Conservation (phyloP, 805 yeast species). For the Hanseniaspora hatyaiensis region DNA sequence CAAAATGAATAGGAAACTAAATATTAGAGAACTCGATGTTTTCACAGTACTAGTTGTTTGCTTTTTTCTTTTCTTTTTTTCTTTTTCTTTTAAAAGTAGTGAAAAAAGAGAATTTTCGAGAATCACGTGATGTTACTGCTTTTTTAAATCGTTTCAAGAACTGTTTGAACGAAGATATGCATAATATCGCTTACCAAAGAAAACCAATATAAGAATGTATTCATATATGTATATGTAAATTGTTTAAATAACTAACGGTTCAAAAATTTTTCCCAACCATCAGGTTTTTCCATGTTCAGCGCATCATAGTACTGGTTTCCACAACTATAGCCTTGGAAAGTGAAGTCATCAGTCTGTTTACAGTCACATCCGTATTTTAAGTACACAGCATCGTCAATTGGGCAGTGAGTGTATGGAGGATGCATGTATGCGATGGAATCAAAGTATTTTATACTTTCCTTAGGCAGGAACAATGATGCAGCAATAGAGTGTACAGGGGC, state of each 20-base stretch:
- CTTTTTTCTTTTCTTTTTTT: too few species aligned
- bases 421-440: slow-evolving; percentile 73
- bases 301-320: slow-evolving; percentile 47
- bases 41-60: too few species aligned
- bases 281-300: slow-evolving; percentile 42
- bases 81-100: too few species aligned
- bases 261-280: slow-evolving; percentile 42
- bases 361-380: slow-evolving; percentile 57
- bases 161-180: too few species aligned
- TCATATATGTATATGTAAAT: too few species aligned
- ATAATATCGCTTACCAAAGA: too few species aligned
- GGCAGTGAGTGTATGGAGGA: slow-evolving; percentile 66
- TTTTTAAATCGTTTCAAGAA: too few species aligned
- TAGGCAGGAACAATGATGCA: slow-evolving; percentile 57
- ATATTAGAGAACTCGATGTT: too few species aligned
- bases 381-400: slow-evolving; percentile 52
- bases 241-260: not conserved
- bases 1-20: too few species aligned
- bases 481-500: slow-evolving; percentile 82
- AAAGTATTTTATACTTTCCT: slow-evolving; percentile 57
- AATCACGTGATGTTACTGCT: too few species aligned
- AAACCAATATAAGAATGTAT: too few species aligned
- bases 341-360: slow-evolving; percentile 57
- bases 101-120: too few species aligned
- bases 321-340: slow-evolving; percentile 61